phyloP scores from a whole-genome alignment of 1,284 basidiomycete species.

The Cutaneotrichosporon cutaneum region DNA sequence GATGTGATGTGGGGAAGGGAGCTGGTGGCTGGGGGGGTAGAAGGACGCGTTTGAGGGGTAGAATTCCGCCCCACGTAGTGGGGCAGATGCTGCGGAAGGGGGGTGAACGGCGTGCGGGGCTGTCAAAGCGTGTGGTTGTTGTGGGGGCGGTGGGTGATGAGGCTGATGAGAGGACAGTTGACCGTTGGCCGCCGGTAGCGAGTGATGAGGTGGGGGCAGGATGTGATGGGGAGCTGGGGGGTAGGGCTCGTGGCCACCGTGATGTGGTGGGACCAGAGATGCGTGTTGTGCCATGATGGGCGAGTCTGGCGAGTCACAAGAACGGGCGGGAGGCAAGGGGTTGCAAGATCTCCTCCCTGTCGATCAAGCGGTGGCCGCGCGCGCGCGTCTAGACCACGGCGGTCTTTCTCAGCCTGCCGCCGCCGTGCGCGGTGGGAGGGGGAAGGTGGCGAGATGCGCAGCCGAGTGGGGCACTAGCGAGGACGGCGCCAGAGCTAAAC shows the following conservation, averaged over 20 bases:
- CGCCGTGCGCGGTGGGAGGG: neutral
- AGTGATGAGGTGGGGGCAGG: neutral
- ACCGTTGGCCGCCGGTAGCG: neutral
- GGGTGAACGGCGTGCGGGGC: neutral
- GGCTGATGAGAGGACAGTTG: neutral
- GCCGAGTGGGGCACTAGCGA: neutral
- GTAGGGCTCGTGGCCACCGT: constrained; percentile 7
- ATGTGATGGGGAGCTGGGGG: constrained; percentile 5
- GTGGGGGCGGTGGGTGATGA: neutral
- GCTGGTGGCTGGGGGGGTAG: neutral
- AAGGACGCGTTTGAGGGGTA: neutral
- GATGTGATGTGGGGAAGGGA: constrained; percentile 3
- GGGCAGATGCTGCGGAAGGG: neutral
- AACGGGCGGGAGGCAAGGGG: neutral
- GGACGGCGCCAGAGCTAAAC: neutral
- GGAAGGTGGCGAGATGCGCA: neutral
- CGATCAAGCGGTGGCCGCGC: neutral
- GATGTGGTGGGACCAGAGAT: neutral
- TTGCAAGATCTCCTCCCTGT: neutral
- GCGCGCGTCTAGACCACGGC: neutral
- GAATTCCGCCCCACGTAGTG: neutral
- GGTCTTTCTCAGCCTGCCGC: neutral
- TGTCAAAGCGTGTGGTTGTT: constrained; percentile 1
- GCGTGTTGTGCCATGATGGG: constrained; percentile 7
- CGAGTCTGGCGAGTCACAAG: neutral